Base-by-base conservation (phyloP, 306 rosid species). In the Notholithocarpus densiflorus region DNA sequence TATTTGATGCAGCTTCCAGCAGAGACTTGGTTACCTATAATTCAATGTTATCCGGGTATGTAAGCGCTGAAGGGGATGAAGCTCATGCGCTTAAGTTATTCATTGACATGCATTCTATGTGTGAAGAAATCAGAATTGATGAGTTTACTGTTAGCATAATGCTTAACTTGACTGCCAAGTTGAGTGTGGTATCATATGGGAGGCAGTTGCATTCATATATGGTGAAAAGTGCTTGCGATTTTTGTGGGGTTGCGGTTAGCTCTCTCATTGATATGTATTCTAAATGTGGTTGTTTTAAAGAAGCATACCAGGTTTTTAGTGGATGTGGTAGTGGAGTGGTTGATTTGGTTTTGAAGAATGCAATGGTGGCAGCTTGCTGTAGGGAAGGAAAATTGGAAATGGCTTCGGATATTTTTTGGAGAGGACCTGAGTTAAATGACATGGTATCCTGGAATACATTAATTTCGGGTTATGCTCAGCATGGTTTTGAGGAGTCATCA, bases 191-290 rank as follows among this genome's bases (percentile, higher is more conserved):
- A 65, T 69, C 76, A 71, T 87, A 79, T 66, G 96, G 97, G 43
- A 86, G 82, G 86, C 96, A 91, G 75, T 80, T 93, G 83, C 97
- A 93, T 88, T 88, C 94, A 2, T 88, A 82, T 32, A 91, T 91
- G 97, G 84, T 86, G 83, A 93, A 88, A 83, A 93, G 92, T 68
- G 91, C 88, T 1, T 85, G 84, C 45, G 85, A 89, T 83, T 61
- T 79, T 56, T 88, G 90, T 29, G 82, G 70, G 52, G 83, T 90
- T 81, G 80, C 90, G 1, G 81, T 73, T 79, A 91, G 97, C 75
- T 88, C 96, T 29, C 86, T 93, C 20, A 82, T 93, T 29, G 92
- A 93, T 76, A 91, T 91, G 96, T 89, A 93, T 81, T 89, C 94
- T 32, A 93, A 91, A 78, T 91, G 97, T 70, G 89, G 92, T 54